phyloP scores from a whole-genome alignment of 768 basidiomycete species.

The Crucibulum laeve region DNA sequence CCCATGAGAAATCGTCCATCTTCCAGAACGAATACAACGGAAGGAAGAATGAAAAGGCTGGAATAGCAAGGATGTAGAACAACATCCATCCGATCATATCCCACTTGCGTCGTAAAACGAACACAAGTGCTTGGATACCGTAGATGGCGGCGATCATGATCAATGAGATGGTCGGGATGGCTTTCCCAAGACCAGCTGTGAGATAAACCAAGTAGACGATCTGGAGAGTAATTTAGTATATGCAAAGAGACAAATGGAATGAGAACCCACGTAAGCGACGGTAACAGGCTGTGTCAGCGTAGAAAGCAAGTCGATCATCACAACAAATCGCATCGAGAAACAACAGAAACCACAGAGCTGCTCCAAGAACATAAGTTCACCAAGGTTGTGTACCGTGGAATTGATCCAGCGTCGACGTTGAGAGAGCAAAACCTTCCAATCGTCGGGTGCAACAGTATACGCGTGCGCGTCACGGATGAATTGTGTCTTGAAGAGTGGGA shows the following conservation, averaged over 20 bases:
- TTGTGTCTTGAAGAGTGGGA: slow-evolving; percentile 91
- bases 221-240: slow-evolving; percentile 34
- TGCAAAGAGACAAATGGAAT: slow-evolving; percentile 6
- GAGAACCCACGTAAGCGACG: slow-evolving; percentile 75
- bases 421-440: slow-evolving; percentile 90
- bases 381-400: slow-evolving; percentile 96
- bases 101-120: slow-evolving; percentile 91
- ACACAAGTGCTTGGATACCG: slow-evolving; percentile 89
- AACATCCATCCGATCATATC: slow-evolving; percentile 99
- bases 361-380: slow-evolving; percentile 88
- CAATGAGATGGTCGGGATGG: slow-evolving; percentile 77
- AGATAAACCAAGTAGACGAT: slow-evolving; percentile 86
- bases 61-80: slow-evolving; percentile 94
- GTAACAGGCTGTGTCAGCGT: slow-evolving; percentile 83
- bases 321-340: slow-evolving; percentile 98
- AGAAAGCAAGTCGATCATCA: slow-evolving; percentile 93
- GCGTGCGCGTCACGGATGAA: slow-evolving; percentile 95
- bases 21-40: slow-evolving; percentile 96
- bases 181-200: slow-evolving; percentile 59
- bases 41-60: slow-evolving; percentile 88
- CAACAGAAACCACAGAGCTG: slow-evolving; percentile 96
- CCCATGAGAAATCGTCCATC: slow-evolving; percentile 99
- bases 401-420: slow-evolving; percentile 99
- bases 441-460: slow-evolving; percentile 91
- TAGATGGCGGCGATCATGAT: slow-evolving; percentile 94